Evolutionary conservation across 2,329 filamentous ascomycete species (phyloP).

Genomic region (Exophiala viscosa): DNA sequence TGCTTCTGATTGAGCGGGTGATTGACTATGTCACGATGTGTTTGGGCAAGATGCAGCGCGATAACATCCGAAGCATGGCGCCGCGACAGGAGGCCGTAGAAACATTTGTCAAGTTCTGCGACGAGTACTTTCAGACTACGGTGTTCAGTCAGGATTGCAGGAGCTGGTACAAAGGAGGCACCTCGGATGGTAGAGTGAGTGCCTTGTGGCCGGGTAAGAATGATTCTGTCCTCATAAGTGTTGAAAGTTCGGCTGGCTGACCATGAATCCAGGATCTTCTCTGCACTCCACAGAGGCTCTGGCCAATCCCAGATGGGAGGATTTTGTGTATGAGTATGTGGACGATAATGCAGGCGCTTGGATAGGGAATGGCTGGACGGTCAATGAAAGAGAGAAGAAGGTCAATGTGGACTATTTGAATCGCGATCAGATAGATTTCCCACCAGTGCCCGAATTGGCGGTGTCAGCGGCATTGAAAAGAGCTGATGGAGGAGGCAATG

Average conservation of each 20-base stretch:
- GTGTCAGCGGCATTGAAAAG: not conserved
- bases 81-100: conserved; percentile 7
- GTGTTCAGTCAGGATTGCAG: conserved; percentile 18
- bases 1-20: conserved; percentile 14
- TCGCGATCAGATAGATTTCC: conserved; percentile 11
- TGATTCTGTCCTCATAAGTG: conserved; percentile 9
- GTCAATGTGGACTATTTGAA: conserved; percentile 13
- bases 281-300: conserved; percentile 35
- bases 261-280: conserved; percentile 15
- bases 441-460: not conserved
- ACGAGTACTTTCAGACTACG: conserved; percentile 14
- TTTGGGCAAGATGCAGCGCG: conserved; percentile 18
- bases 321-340: conserved; percentile 45
- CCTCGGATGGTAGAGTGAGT: conserved; percentile 36
- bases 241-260: no score
- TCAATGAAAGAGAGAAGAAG: conserved; percentile 12
- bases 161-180: conserved; percentile 39
- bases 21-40: conserved; percentile 16
- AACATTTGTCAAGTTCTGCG: conserved; percentile 10
- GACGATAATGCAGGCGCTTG: conserved; percentile 45
- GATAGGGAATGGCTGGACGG: conserved; percentile 48
- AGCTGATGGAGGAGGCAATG: not conserved
- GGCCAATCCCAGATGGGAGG: conserved; percentile 42
- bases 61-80: conserved; percentile 14
- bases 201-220: conserved; percentile 41